Percentiles rank a stretch among this genome's conserved stretches.
phyloP scores from a whole-genome alignment of 2,329 filamentous ascomycete species.

The Dothideomycetes sp. region DNA sequence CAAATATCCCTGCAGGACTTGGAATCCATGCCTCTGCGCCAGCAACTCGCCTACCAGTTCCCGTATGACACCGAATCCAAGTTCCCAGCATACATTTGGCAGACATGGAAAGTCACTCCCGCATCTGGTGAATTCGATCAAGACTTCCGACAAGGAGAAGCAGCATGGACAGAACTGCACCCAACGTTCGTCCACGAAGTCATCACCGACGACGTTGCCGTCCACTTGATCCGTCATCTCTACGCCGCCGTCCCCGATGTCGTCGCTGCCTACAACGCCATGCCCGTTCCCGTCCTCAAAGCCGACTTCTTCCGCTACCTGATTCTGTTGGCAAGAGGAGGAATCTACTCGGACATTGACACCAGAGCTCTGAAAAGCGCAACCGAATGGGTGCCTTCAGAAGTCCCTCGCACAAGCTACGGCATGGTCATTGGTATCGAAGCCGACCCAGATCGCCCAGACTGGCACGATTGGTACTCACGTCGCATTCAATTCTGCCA shows the following conservation, averaged over 20 bases:
- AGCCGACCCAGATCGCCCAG: conserved; percentile 82
- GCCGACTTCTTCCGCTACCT: conserved; percentile 61
- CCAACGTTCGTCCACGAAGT: conserved; percentile 94
- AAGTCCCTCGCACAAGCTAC: conserved; percentile 66
- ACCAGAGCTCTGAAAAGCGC: conserved; percentile 77
- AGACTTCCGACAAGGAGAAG: conserved; percentile 71
- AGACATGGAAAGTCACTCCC: conserved; percentile 91
- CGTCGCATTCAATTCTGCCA: conserved; percentile 96
- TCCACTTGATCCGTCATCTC: conserved; percentile 72
- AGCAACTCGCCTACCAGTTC: conserved; percentile 84
- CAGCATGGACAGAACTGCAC: conserved; percentile 79
- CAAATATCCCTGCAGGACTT: conserved; percentile 62
- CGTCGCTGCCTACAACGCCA: conserved; percentile 40
- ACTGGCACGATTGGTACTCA: conserved; percentile 95
- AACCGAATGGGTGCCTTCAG: conserved; percentile 73
- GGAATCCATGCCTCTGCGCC: conserved; percentile 61
- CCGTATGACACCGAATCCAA: conserved; percentile 81
- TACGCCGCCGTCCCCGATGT: conserved; percentile 59
- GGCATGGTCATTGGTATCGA: conserved; percentile 92
- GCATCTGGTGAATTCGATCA: conserved; percentile 65
- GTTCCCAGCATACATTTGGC: conserved; percentile 98
- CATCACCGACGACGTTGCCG: conserved; percentile 80
- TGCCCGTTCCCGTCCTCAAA: conserved; percentile 46
- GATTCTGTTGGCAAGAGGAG: conserved; percentile 65
- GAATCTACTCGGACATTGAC: conserved; percentile 76